These are phyloP conservation scores for Rugosomyces carneus DNA, from an alignment of 1,284 basidiomycete species.

Conservation along the genomic window DNA sequence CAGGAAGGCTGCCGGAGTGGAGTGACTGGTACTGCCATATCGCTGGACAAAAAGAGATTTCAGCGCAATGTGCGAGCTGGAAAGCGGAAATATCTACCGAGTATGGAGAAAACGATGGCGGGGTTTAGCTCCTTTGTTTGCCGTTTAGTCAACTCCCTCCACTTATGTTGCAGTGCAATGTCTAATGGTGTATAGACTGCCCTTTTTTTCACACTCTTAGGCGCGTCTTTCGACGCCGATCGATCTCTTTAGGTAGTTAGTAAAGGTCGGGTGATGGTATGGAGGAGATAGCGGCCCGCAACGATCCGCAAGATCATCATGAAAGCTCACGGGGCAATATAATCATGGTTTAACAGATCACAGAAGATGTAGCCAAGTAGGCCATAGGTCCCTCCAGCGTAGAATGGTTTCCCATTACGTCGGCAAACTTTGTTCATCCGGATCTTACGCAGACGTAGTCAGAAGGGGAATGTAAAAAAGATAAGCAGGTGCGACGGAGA, in stretches of 20 bases:
- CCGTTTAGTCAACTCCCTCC: constrained; percentile 61
- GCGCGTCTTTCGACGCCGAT: constrained; percentile 52
- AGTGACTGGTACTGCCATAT: constrained; percentile 77
- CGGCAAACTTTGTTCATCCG: constrained; percentile 75
- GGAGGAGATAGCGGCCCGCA: constrained; percentile 9
- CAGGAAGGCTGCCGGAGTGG: constrained; percentile 55
- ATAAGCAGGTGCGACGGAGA: constrained; percentile 7
- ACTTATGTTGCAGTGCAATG: constrained; percentile 63
- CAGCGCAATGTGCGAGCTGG: constrained; percentile 4
- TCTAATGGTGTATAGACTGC: constrained; percentile 62
- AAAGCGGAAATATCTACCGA: constrained; percentile 46
- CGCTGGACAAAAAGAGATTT: constrained; percentile 37
- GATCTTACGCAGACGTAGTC: constrained; percentile 42
- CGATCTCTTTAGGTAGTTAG: constrained; percentile 44
- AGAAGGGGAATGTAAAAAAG: constrained; percentile 8
- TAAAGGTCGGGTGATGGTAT: constrained; percentile 13
- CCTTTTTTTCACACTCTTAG: constrained; percentile 58
- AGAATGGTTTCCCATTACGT: constrained; percentile 70
- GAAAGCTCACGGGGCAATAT: constrained; percentile 67
- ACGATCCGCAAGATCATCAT: constrained; percentile 10
- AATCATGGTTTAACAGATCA: constrained; percentile 84
- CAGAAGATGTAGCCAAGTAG: constrained; percentile 92
- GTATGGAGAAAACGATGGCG: constrained; percentile 59
- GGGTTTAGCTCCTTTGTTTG: constrained; percentile 80
- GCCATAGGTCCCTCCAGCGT: constrained; percentile 87